Evolutionary conservation across 495 filamentous ascomycete species (phyloP), one percentile per base, ranked within the genome.

Genomic region (Patellaria atrata): DNA sequence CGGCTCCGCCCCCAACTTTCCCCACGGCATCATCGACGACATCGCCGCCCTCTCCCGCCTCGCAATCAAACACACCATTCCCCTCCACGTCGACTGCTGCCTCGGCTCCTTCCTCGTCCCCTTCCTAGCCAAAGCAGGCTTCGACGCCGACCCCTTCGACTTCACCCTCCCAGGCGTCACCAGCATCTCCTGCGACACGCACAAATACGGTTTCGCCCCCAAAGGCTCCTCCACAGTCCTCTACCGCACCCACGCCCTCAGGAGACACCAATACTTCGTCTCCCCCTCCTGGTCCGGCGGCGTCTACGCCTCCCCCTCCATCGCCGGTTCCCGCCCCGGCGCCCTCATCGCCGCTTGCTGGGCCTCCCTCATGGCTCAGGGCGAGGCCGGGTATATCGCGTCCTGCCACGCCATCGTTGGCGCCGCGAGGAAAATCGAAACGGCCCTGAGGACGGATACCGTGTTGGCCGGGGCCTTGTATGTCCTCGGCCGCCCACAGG

Each of bases 121-220:
- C 9, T 83, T 87, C 61, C 79, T 99, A 35, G 73, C 79, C 44
- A 79, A 79, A 47, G 86, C 89, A 14, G 91, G 89, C 22, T 94
- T 93, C 58, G 79, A 83, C 33, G 68, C 77, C 17, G 71, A 75
- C 41, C 77, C 71, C 11, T 96, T 94, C 53, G 91, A 99, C 58
- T 99, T 99, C 73, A 73, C 77, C 22, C 71, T 89, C 37, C 79
- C 79, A 36, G 89, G 89, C 51, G 91, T 99, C 35, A 94, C 91
- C 4, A 81, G 74, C 52, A 94, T 99, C 56, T 79, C 71, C 47
- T 92, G 87, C 51, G 89, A 99, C 54, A 99, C 89, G 19, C 89
- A 97, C 63, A 97, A 97, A 57, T 97, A 99, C 55, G 89, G 89
- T 16, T 99, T 99, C 57, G 91, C 89, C 0, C 89, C 89, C 15